Conservation (phyloP, 441 rosid species). For the Codiaeum variegatum region DNA sequence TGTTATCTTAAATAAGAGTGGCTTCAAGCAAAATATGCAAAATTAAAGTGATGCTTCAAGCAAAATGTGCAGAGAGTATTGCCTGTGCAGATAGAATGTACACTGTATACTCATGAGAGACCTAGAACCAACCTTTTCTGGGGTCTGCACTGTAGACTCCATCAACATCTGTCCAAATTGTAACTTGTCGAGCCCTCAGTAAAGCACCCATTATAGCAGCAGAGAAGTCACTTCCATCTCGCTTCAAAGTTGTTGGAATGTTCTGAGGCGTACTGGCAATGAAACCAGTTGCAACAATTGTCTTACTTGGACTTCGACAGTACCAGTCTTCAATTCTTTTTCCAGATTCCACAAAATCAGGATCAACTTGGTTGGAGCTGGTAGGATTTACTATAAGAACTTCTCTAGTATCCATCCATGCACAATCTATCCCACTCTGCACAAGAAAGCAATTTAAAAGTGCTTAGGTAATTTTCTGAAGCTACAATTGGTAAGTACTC, state of each 20-base stretch:
- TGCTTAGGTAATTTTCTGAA: constrained; percentile 13
- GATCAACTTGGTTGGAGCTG: constrained; percentile 87
- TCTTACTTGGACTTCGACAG: constrained; percentile 51
- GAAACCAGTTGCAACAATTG: constrained; percentile 87
- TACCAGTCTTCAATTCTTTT: constrained; percentile 81
- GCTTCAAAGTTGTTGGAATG: constrained; percentile 92
- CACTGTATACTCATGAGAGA: not conserved
- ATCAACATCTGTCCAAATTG: constrained; percentile 97
- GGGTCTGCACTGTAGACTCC: constrained; percentile 98
- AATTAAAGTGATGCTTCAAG: not conserved
- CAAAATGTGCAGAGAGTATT: not conserved
- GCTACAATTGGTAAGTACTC: not conserved
- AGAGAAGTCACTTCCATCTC: constrained; percentile 99
- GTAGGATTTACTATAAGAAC: constrained; percentile 83
- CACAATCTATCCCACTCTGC: constrained; percentile 72
- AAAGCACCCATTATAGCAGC: constrained; percentile 96
- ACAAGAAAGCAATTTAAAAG: constrained; percentile 19
- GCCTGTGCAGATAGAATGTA: constrained; percentile 1
- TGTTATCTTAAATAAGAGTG: constrained; percentile 2
- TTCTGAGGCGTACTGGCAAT: constrained; percentile 91
- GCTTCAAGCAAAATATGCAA: not conserved
- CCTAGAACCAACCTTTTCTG: constrained; percentile 66
- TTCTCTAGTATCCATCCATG: constrained; percentile 97
- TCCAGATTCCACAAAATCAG: constrained; percentile 76
- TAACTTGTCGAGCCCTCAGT: constrained; percentile 73